Base-by-base conservation (phyloP, 768 basidiomycete genomes). In the Lyophyllum shimeji region DNA sequence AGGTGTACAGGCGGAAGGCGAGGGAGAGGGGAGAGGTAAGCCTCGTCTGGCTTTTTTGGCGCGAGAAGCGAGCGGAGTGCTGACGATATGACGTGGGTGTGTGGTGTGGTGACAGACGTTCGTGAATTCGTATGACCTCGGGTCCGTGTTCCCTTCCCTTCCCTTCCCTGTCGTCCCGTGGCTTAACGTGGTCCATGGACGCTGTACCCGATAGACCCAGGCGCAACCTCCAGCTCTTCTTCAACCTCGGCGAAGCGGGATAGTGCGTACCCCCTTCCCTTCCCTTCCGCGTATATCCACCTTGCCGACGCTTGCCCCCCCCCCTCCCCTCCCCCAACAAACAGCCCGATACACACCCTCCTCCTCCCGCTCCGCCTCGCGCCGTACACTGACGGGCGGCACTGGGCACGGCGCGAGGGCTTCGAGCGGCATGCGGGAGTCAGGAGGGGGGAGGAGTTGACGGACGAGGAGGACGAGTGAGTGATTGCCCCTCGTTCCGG, bases 61-160 rank as follows among this genome's bases (percentile, higher is more conserved):
- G 9, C 5, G 29, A 29, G 29, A 29, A 29, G 9, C 9, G 29
- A 29, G 9, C 9, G 29, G 29, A 5, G 9, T 50, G 23, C 44
- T 54, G n/a, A 45, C 23, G 2, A 27, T 13, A n/a, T n/a, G n/a
- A n/a, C n/a, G n/a, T n/a, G n/a, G n/a, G n/a, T n/a, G n/a, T n/a
- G n/a, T n/a, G n/a, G n/a, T 21, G 8, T 7, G 33, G 18, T 37
- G 12, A n/a, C 37, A 92, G 90, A 75, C 75, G 1, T 98, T 95
- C 64, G 78, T 93, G 11, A 98, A 98, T 64, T 93, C 90, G 1
- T 99, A 94, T 67, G 91, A 98, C 68, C 74, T 96, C 3, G 96
- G 95, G 82, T 87, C 66, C 40, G 79, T 65, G 24, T 18, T 44
- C 45, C 42, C 27, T 23, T 6, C 24, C 40, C 18, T 18, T 8